Base-by-base conservation (phyloP, 2,329 filamentous ascomycete species). In the Talaromyces atroroseus region DNA sequence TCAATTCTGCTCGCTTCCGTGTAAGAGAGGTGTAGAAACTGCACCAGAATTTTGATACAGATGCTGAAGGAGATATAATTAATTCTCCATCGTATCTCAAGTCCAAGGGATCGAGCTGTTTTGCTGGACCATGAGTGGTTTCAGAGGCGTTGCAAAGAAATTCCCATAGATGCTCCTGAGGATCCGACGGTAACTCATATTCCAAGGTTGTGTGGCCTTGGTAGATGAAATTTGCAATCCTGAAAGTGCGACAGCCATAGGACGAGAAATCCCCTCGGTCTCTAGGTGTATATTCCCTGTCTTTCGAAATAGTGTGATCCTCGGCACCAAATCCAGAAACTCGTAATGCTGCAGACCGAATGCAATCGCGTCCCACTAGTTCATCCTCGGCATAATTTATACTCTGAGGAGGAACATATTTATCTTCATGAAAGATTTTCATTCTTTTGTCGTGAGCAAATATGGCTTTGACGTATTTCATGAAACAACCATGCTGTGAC, bases 21-120 rank as follows among this genome's bases (percentile, higher is more conserved):
- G 21, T 20, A 12, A 48, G 46, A 47, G 48, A 23, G 12, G 18
- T 54, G 29, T 68, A 63, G 29, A 63, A 56, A 16, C 49, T 56
- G 53, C 58, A 66, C 65, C 61, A 65, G 29, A 60, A 14, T 3
- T 34, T 47, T 16, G 55, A 59, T 44, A 64, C 47, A 48, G 62
- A 60, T 1, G 51, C 48, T 1, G 34, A 26, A 14, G 61, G 57
- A 8, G 60, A 53, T 7, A 60, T 18, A 10, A 64, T 57, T 40
- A 57, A 63, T 18, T 40, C 49, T 18, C 61, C 56, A 54, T 60
- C 58, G 51, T 63, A 62, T 18, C 38, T 44, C 20, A 59, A 49
- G 38, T 42, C 24, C 14, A 16, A 49, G 5, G 21, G 8, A 16
- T 59, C 46, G 10, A 60, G 24, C 26, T 42, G 29, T 38, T 29